These are phyloP conservation scores for Dalbergia cochinchinensis DNA, from an alignment of 306 rosid genomes.

Conservation along the genomic window DNA sequence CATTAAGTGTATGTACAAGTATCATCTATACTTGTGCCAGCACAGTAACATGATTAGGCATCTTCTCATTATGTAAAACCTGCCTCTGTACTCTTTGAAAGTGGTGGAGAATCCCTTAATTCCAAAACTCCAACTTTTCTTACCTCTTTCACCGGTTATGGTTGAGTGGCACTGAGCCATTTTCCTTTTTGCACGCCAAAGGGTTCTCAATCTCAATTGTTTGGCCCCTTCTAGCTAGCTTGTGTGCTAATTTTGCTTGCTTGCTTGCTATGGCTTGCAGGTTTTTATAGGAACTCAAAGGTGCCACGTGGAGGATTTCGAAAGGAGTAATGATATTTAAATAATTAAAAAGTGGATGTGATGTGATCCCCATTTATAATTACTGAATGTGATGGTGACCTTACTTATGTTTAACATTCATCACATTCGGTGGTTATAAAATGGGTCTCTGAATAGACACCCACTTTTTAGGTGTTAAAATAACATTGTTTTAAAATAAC, in stretches of 20 bases:
- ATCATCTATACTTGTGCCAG: constrained; percentile 52
- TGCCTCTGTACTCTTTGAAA: constrained; percentile 48
- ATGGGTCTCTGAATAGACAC: too few relatives aligned
- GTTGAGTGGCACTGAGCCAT: constrained; percentile 41
- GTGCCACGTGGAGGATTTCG: too few relatives aligned
- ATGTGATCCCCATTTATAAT: too few relatives aligned
- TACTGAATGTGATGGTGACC: too few relatives aligned
- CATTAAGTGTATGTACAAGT: neutral
- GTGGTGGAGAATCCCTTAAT: constrained; percentile 27
- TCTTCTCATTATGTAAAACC: constrained; percentile 54
- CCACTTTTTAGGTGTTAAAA: too few relatives aligned
- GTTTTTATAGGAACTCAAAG: constrained; percentile 34
- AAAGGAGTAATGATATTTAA: too few relatives aligned
- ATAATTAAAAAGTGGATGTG: too few relatives aligned
- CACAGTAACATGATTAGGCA: constrained; percentile 49
- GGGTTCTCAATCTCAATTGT: neutral
- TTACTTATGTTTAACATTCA: too few relatives aligned
- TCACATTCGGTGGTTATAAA: too few relatives aligned
- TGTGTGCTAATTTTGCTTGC: neutral
- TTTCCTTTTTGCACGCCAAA: neutral
- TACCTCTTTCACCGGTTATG: neutral
- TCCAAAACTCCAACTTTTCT: constrained; percentile 23
- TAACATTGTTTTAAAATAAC: too few relatives aligned
- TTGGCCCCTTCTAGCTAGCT: neutral
- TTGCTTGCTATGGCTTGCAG: constrained; percentile 3